Evolutionary conservation across 768 basidiomycete species (phyloP).

Genomic region (Leccinum aurantiacum): DNA sequence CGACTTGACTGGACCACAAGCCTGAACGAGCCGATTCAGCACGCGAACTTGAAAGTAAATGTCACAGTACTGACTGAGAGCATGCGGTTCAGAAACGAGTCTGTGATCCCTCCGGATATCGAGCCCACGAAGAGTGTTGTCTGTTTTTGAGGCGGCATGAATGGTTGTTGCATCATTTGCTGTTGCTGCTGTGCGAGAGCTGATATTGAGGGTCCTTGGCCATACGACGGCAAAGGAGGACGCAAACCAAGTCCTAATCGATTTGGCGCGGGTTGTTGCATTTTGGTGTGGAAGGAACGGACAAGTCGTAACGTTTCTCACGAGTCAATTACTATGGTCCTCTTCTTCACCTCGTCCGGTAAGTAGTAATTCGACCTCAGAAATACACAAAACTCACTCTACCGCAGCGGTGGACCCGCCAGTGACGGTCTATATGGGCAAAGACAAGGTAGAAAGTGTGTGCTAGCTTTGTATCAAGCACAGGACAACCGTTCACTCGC

Average conservation of each 20-base stretch:
- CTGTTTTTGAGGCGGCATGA: slow-evolving; percentile 69
- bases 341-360: slow-evolving; percentile 62
- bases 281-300: slow-evolving; percentile 25
- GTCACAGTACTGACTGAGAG: slow-evolving; percentile 56
- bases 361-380: not conserved
- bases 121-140: slow-evolving; percentile 89
- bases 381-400: not conserved
- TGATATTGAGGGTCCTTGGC: slow-evolving; percentile 90
- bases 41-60: not conserved
- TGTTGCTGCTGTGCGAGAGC: slow-evolving; percentile 83
- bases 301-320: not conserved
- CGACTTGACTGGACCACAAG: slow-evolving; percentile 85
- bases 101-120: slow-evolving; percentile 90
- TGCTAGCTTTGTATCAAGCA: slow-evolving; percentile 8
- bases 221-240: slow-evolving; percentile 82
- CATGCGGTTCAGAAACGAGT: slow-evolving; percentile 75
- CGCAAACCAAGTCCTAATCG: slow-evolving; percentile 87
- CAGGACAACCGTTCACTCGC: slow-evolving; percentile 18
- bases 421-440: slow-evolving; percentile 87
- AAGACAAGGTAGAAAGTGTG: slow-evolving; percentile 95
- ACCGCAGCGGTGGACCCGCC: slow-evolving; percentile 58
- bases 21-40: slow-evolving; percentile 43
- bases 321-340: slow-evolving; percentile 45
- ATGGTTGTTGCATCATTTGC: slow-evolving; percentile 57
- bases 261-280: slow-evolving; percentile 73